Evolutionary conservation across 1,284 basidiomycete genomes (phyloP).

Genomic region (Binderoboletus segoi): DNA sequence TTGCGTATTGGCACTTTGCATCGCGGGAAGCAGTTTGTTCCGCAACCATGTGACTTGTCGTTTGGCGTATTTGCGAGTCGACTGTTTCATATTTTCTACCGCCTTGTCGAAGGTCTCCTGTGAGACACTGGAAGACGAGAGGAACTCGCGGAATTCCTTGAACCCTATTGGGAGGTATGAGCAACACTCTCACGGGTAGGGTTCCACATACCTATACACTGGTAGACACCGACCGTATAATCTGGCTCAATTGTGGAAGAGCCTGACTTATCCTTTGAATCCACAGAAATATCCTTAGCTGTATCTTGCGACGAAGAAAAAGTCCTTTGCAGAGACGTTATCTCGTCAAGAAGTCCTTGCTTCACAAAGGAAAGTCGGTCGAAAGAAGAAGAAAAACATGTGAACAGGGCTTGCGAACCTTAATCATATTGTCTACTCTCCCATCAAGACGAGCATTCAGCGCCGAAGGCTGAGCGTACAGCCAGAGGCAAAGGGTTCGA

Average conservation of each 20-base stretch:
- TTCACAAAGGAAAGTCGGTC: constrained; percentile 34
- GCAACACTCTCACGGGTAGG: neutral
- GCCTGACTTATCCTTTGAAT: neutral
- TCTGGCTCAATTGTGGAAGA: constrained; percentile 38
- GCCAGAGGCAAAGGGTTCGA: constrained; percentile 87
- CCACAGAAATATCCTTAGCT: neutral
- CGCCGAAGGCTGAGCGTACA: constrained; percentile 74
- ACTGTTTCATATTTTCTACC: constrained; percentile 80
- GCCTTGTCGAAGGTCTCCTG: constrained; percentile 57
- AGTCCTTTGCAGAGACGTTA: constrained; percentile 54
- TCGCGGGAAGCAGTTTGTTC: constrained; percentile 85
- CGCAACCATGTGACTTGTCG: constrained; percentile 92
- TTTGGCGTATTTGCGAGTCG: constrained; percentile 92
- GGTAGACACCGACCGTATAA: constrained; percentile 87
- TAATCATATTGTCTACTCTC: constrained; percentile 89
- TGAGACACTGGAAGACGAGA: constrained; percentile 45
- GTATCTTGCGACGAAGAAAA: constrained; percentile 23
- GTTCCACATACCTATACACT: constrained; percentile 77
- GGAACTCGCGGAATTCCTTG: constrained; percentile 82
- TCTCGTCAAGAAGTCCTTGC: constrained; percentile 87
- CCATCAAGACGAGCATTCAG: constrained; percentile 74
- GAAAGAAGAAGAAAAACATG: constrained; percentile 5
- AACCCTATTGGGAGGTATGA: constrained; percentile 61
- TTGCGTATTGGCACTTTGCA: constrained; percentile 53
- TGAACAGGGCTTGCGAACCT: constrained; percentile 47